Conservation (phyloP, 345 rosid species). For the Mallotus nudiflorus region DNA sequence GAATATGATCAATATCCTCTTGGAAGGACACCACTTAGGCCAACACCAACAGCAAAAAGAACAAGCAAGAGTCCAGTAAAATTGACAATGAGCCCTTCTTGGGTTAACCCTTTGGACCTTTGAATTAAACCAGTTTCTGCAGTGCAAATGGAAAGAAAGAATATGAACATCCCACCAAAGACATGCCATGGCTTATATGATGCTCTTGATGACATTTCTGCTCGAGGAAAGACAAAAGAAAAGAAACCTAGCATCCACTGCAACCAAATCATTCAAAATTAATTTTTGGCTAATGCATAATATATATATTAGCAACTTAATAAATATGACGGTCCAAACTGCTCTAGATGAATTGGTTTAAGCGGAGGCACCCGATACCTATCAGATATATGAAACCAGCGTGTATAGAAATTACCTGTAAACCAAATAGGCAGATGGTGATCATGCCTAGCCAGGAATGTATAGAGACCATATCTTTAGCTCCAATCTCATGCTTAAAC, state of each 20-base stretch:
- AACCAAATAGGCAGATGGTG: constrained; percentile 46
- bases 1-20: neutral
- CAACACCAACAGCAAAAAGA: constrained; percentile 44
- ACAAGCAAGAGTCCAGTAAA: constrained; percentile 46
- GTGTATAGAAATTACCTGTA: constrained; percentile 37
- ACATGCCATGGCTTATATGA: constrained; percentile 49
- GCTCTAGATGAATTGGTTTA: too few species aligned
- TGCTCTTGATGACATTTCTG: constrained; percentile 33
- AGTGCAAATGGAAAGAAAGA: constrained; percentile 43
- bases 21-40: constrained; percentile 40
- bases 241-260: constrained; percentile 51
- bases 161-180: constrained; percentile 39
- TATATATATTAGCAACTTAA: too few species aligned
- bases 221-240: constrained; percentile 43
- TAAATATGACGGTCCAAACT: too few species aligned
- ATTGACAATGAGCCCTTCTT: constrained; percentile 47
- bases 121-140: constrained; percentile 45
- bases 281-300: too few species aligned
- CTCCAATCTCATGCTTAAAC: constrained; percentile 32
- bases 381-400: too few species aligned
- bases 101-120: constrained; percentile 24
- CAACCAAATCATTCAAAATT: neutral
- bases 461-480: constrained; percentile 31
- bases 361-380: too few species aligned
- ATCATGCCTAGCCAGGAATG: constrained; percentile 62